phyloP scores from a whole-genome alignment of 2,329 filamentous ascomycete genomes.

The Pseudocercospora ulei region DNA sequence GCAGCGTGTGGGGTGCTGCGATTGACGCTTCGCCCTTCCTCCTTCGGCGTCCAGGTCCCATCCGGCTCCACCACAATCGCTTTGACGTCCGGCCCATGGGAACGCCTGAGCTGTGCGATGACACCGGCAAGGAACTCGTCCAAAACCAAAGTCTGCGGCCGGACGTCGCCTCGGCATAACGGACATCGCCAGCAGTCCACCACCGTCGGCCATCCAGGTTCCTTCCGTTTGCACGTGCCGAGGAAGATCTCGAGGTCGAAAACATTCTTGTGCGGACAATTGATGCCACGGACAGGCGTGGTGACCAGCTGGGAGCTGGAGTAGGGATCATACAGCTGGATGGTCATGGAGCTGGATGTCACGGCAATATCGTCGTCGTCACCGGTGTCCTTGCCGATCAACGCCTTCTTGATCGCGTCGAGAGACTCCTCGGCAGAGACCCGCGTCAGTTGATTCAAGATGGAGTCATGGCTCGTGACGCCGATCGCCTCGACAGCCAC shows the following conservation, averaged over 20 bases:
- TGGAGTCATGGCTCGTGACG: conserved; percentile 39
- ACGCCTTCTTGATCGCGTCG: conserved; percentile 49
- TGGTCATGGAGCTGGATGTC: conserved; percentile 36
- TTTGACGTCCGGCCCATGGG: conserved; percentile 38
- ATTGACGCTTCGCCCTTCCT: conserved; percentile 20
- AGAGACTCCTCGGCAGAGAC: conserved; percentile 45
- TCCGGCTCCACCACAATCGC: conserved; percentile 55
- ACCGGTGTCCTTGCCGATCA: conserved; percentile 33
- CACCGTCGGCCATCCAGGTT: conserved; percentile 33
- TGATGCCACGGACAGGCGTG: conserved; percentile 58
- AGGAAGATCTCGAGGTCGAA: conserved; percentile 84
- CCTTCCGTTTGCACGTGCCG: conserved; percentile 47
- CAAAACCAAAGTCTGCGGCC: conserved; percentile 59
- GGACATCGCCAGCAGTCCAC: conserved; percentile 79
- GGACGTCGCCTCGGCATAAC: conserved; percentile 65
- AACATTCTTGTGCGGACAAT: conserved; percentile 72
- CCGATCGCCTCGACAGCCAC: conserved; percentile 62
- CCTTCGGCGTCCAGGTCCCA: conserved; percentile 51
- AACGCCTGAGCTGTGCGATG: conserved; percentile 41
- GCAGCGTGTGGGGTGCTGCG: conserved; percentile 8
- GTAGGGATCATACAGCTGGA: conserved; percentile 43
- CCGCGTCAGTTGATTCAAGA: conserved; percentile 33
- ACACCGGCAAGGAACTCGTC: conserved; percentile 66
- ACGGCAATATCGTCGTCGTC: conserved; percentile 49
- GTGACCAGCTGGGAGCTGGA: conserved; percentile 48